A percentile compares a stretch with the other conserved stretches of the same genome.
phyloP scores from a whole-genome alignment of 352 stramenopile genomes.

The Phytophthora foliorum region DNA sequence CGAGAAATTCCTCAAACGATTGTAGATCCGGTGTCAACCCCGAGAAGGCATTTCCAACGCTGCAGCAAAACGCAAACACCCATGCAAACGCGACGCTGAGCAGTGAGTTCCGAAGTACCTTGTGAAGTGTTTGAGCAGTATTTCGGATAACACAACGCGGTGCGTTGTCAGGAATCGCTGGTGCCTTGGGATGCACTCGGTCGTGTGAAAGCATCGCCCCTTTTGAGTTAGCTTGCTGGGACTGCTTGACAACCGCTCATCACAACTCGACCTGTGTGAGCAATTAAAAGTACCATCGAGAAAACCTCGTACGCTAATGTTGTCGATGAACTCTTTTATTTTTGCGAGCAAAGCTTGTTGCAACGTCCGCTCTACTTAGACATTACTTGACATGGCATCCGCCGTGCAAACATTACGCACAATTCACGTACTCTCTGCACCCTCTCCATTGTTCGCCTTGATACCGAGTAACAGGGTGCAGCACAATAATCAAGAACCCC shows the following conservation, averaged over 20 bases:
- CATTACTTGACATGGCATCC: neutral
- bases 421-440: neutral
- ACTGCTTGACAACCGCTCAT: neutral
- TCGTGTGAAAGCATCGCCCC: neutral
- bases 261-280: neutral
- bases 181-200: neutral
- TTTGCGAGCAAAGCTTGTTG: neutral
- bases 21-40: constrained; percentile 1
- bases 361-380: neutral
- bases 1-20: constrained; percentile 21
- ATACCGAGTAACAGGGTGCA: constrained; percentile 4
- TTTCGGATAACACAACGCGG: neutral
- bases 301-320: neutral
- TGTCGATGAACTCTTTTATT: constrained; percentile 1
- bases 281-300: neutral
- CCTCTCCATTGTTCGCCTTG: neutral
- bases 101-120: constrained; percentile 32
- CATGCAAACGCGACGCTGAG: constrained; percentile 28
- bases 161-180: neutral
- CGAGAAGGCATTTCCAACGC: constrained; percentile 23
- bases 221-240: neutral
- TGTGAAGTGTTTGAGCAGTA: constrained; percentile 21
- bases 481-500: neutral
- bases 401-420: neutral
- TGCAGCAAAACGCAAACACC: constrained; percentile 19